Base-by-base conservation (phyloP, 2,329 filamentous ascomycete species). In the Nakataea oryzae region DNA sequence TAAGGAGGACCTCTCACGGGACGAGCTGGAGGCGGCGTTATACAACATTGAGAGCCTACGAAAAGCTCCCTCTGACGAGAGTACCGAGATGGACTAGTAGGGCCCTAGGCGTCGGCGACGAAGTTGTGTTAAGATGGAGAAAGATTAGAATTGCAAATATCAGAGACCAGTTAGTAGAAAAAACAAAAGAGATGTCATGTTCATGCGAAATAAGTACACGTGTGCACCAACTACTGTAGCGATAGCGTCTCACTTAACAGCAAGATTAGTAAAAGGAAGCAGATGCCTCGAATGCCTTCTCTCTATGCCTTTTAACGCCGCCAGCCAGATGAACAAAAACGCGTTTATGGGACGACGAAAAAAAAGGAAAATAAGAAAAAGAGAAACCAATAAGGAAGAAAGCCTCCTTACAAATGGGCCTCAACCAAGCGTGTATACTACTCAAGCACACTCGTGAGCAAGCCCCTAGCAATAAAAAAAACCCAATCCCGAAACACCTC, bases 1-100 rank as follows among this genome's bases (percentile, higher is more conserved):
- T n/a, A 75, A 75, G 62, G 62, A 70, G 3, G 74, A 78, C 27
- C 65, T 78, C 1, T 67, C 72, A 0, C 66, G 69, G 1, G 69
- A 72, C 0, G 76, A 81, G 58, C 69, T 80, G 24, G 72, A 73
- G 6, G 71, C 72, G 60, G 69, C 82, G 9, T 65, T 83, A 34
- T 81, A 81, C 62, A 77, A 72, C 21, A 74, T 74, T 1, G 80
- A 81, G 66, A 76, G 73, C 54, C 67, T 83, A 66, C 76, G 81
- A 58, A 83, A 83, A 68, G 71, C 76, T 32, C 70, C 71, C 6
- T 69, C 64, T 50, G 73, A 73, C 12, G 75, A 69, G 27, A 67
- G 63, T n/a, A 64, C 56, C 21, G 8, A 65, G 65, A 24, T 24
- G 21, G 41, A 50, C 24, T 24, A 8, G 8, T n/a, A n/a, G n/a